Evolutionary conservation across 1,139 yeast species (phyloP).

Genomic region (Lodderomyces orthopsilosis): DNA sequence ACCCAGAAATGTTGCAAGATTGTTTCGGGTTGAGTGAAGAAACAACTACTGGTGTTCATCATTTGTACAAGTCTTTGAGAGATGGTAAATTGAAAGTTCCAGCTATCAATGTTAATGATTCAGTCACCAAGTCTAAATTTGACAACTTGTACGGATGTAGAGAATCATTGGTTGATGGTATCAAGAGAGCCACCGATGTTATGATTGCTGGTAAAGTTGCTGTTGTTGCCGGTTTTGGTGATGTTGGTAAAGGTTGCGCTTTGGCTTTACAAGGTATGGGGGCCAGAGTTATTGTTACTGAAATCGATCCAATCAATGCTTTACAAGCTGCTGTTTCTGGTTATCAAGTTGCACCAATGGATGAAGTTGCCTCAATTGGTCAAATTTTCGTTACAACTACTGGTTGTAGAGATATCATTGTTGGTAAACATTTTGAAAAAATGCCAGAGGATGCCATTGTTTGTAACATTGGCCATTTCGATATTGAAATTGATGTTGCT

Average conservation of each 20-base stretch:
- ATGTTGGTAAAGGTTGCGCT: slow-evolving; percentile 99
- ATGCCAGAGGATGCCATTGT: slow-evolving; percentile 99
- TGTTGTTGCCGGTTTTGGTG: slow-evolving; percentile 99
- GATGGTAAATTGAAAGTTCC: slow-evolving; percentile 94
- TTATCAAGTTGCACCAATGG: slow-evolving; percentile 96
- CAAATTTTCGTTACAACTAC: slow-evolving; percentile 99
- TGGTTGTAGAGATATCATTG: slow-evolving; percentile 98
- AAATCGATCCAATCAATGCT: slow-evolving; percentile 98
- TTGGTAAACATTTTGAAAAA: slow-evolving; percentile 77
- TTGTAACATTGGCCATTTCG: slow-evolving; percentile 99
- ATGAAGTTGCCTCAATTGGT: slow-evolving; percentile 88
- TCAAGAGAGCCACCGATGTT: slow-evolving; percentile 99
- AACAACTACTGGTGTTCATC: slow-evolving; percentile 99
- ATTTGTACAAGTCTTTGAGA: slow-evolving; percentile 93
- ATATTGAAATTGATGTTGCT: slow-evolving; percentile 98
- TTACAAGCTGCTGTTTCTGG: slow-evolving; percentile 99
- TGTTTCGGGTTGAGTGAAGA: slow-evolving; percentile 98
- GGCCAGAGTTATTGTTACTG: slow-evolving; percentile 97
- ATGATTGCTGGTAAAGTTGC: slow-evolving; percentile 99
- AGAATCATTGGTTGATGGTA: slow-evolving; percentile 98
- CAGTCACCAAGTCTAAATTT: slow-evolving; percentile 98
- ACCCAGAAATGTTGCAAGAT: slow-evolving; percentile 95
- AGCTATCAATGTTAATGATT: slow-evolving; percentile 98
- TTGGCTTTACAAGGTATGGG: slow-evolving; percentile 99
- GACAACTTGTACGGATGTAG: slow-evolving; percentile 99